These are phyloP conservation scores for Pichia terricola DNA, from an alignment of 1,139 yeast species.

Conservation along the genomic window DNA sequence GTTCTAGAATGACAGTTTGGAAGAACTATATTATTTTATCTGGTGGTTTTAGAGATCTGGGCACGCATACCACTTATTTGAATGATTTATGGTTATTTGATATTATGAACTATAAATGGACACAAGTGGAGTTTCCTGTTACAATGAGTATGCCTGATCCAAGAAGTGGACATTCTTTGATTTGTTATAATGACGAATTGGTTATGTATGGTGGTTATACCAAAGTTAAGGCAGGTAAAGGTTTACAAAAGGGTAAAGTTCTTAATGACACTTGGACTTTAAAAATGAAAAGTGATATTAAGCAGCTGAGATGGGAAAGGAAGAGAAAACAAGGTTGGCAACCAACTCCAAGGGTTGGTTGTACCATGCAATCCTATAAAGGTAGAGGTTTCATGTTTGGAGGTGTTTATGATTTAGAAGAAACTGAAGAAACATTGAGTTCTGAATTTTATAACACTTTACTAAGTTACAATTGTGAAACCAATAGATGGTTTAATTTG, in stretches of 20 bases:
- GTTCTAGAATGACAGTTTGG: slow-evolving; percentile 88
- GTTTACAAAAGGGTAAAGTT: slow-evolving; percentile 87
- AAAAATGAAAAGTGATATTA: slow-evolving; percentile 81
- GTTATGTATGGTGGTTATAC: slow-evolving; percentile 89
- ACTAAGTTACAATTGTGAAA: slow-evolving; percentile 74
- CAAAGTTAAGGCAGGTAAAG: slow-evolving; percentile 84
- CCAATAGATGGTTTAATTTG: slow-evolving; percentile 82
- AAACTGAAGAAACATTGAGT: slow-evolving; percentile 85
- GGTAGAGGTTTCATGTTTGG: slow-evolving; percentile 93
- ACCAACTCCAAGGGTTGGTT: slow-evolving; percentile 92
- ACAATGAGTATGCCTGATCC: slow-evolving; percentile 81
- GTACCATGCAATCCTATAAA: slow-evolving; percentile 80
- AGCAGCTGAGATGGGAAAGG: slow-evolving; percentile 77
- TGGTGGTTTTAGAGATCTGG: slow-evolving; percentile 93
- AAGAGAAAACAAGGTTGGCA: slow-evolving; percentile 82
- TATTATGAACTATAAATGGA: slow-evolving; percentile 83
- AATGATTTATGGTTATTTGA: slow-evolving; percentile 91
- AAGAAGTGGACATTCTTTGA: slow-evolving; percentile 84
- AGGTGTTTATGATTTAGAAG: slow-evolving; percentile 91
- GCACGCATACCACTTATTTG: slow-evolving; percentile 72
- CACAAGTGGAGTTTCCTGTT: slow-evolving; percentile 76
- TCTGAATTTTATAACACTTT: slow-evolving; percentile 77
- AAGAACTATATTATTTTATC: slow-evolving; percentile 75
- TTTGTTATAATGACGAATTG: slow-evolving; percentile 74
- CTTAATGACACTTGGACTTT: slow-evolving; percentile 79